Conservation (phyloP, 2,329 filamentous ascomycete species). For the Tolypocladium inflatum region DNA sequence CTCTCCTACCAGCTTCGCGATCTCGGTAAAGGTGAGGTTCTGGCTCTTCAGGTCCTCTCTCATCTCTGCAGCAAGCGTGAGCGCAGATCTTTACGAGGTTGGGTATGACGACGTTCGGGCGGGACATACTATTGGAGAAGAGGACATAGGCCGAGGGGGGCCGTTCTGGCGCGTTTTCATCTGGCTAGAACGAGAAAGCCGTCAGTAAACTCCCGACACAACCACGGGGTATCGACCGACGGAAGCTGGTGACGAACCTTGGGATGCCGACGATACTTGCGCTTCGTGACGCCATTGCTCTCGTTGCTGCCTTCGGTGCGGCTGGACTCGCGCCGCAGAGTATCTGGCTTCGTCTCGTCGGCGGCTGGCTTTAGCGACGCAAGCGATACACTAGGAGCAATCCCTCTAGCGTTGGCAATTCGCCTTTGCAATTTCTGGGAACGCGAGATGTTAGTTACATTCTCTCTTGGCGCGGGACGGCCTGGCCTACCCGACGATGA, state of each 20-base stretch:
- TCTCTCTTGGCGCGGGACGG: conserved; percentile 1
- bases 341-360: conserved; percentile 47
- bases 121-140: conserved; percentile 70
- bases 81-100: not conserved
- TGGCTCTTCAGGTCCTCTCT: conserved; percentile 69
- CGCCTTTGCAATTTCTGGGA: conserved; percentile 75
- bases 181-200: conserved; percentile 40
- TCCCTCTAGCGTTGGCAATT: conserved; percentile 64
- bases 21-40: conserved; percentile 72
- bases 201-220: not conserved
- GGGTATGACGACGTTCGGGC: not conserved
- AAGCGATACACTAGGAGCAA: conserved; percentile 45
- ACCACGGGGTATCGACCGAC: no score
- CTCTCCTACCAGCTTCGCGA: conserved; percentile 73
- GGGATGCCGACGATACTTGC: conserved; percentile 70
- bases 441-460: conserved; percentile 4
- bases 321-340: conserved; percentile 36
- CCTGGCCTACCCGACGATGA: conserved; percentile 59
- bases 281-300: conserved; percentile 42
- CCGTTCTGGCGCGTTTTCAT: conserved; percentile 70
- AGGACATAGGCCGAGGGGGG: conserved; percentile 78
- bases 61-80: conserved; percentile 44
- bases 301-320: conserved; percentile 38
- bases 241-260: conserved; percentile 39
- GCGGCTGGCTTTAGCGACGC: conserved; percentile 37